Base-by-base conservation (phyloP, 176 grass and related monocot genomes). In the Zizania latifolia region DNA sequence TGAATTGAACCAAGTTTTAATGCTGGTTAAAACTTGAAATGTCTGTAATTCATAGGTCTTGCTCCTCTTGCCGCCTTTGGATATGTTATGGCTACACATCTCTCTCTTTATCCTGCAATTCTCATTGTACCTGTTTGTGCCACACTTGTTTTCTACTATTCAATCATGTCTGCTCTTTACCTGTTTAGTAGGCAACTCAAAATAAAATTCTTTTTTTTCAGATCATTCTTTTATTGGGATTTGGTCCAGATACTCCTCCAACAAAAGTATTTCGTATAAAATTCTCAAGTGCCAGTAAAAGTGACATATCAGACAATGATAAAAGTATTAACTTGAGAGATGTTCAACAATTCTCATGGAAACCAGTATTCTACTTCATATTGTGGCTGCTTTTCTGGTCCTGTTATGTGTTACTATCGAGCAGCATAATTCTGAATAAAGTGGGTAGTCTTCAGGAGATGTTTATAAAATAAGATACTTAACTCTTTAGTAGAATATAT, bases 31-130 rank as follows among this genome's bases (percentile, higher is more conserved):
- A 78, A 29, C 26, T 58, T 85, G 26, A 68, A 77, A 28, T 27
- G 22, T 70, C 43, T 78, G 3, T 69, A 33, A 59, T 4, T 84
- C 40, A 19, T 81, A 99, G 95, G 91, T 76, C 53, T 99, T 74
- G 75, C 84, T 69, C 69, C 95, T 40, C 86, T 99, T 83, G 89
- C 91, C 76, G 89, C 95, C 44, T 99, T 94, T 92, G 95, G 91
- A 90, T 94, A 87, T 92, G 89, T 94, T 67, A 92, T 94, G 81
- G 86, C 91, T 69, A 86, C 92, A 45, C 95, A 99, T 58, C 55
- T 94, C 60, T 90, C 91, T 75, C 91, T 94, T 58, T 94, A 99
- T 86, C 95, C 91, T 55, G 84, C 55, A 69, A 88, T 99, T 84
- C 82, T 99, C 46, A 82, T 99, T 74, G 48, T 94, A 69, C 95